Evolutionary conservation across 2,329 filamentous ascomycete species (phyloP), one percentile per base, ranked within the genome.

Genomic region (Colletotrichum brevisporum): DNA sequence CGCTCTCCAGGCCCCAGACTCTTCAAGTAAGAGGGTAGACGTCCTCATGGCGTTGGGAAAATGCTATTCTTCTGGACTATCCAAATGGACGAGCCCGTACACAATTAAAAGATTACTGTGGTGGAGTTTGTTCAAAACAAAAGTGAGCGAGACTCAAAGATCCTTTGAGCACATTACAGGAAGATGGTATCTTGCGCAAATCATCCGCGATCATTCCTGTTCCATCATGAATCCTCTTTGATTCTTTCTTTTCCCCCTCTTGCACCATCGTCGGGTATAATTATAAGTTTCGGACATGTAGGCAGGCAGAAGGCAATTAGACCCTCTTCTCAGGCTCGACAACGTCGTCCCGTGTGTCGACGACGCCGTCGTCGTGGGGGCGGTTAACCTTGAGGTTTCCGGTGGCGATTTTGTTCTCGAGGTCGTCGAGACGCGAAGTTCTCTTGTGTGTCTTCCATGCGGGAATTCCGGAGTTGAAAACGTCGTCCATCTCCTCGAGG

Each of bases 401-500:
- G 27, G 76, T 75, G 74, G 85, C 84, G 63, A 88, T 88, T 67
- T 86, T 82, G 53, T 76, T 79, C 73, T 83, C 76, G 6, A 88
- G 71, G 48, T 80, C 74, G 51, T 88, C 85, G 36, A 88, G 78
- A 26, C 84, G 77, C 47, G 82, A 84, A 5, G 72, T 75, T 73
- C 81, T 83, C 59, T 78, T 76, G 41, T 74, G 76, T 6, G 79
- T 83, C 77, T 84, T 86, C 90, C 90, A 92, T 4, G 90, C 87
- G 1, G 86, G 86, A 2, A 83, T 76, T 0, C 86, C 87, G 8
- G 85, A 84, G 73, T 88, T 84, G 76, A 95, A 95, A 71, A 94
- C 90, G 15, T 88, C 88, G 72, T 93, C 91, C 78, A 94, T 90
- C 76, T 95, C 92, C 76, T 95, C 92, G 1, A 95, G 87, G 0